phyloP scores from a whole-genome alignment of 495 filamentous ascomycete species.

The Platismatia glauca region DNA sequence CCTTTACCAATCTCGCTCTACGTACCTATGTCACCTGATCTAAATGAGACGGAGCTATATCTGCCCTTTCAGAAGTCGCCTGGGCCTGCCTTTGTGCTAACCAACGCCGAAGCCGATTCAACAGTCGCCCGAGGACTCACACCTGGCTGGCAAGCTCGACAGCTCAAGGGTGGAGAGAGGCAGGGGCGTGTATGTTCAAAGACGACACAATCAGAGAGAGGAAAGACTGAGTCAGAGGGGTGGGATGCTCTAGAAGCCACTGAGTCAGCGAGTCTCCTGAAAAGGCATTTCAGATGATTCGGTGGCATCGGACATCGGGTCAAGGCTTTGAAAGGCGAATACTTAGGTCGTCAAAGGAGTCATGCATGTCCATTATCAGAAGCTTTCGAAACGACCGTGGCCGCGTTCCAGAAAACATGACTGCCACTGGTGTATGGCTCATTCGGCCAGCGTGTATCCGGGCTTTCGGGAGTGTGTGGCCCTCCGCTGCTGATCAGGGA shows the following conservation, averaged over 20 bases:
- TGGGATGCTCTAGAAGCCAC: not conserved
- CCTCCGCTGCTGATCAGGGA: slow-evolving; percentile 4
- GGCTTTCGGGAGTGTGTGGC: slow-evolving; percentile 2
- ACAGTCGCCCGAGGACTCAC: not conserved
- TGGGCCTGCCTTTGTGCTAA: not conserved
- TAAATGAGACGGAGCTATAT: not conserved
- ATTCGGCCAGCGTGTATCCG: slow-evolving; percentile 1
- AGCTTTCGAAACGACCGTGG: not conserved
- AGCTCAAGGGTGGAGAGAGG: not conserved
- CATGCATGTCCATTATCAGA: slow-evolving; percentile 6
- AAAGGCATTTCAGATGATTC: not conserved
- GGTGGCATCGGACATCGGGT: not conserved
- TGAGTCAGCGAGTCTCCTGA: not conserved
- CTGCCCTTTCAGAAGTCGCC: not conserved
- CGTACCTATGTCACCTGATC: too few species aligned
- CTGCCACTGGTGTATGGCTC: not conserved
- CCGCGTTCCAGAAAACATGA: not conserved
- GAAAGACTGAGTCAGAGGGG: not conserved
- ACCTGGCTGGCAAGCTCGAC: not conserved
- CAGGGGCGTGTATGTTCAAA: not conserved
- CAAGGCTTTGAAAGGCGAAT: not conserved
- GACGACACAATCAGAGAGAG: not conserved
- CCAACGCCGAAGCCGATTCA: not conserved
- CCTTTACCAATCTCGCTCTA: not conserved
- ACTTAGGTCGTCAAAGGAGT: not conserved